phyloP scores from a whole-genome alignment of 2,329 filamentous ascomycete genomes.

The Furcasterigmium sp. region DNA sequence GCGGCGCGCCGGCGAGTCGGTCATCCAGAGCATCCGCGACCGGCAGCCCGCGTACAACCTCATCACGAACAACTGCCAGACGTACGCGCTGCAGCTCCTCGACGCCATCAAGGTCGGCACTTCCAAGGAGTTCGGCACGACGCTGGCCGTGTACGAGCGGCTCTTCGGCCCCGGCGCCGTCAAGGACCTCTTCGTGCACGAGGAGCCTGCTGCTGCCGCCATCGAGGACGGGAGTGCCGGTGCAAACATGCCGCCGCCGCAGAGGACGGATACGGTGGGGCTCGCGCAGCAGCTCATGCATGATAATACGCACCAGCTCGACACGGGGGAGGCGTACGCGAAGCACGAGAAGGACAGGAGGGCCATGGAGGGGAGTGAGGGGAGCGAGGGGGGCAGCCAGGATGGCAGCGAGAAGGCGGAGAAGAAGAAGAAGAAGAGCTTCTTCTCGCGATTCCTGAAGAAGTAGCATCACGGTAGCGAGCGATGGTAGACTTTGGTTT shows the following conservation, averaged over 20 bases:
- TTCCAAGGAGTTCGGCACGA: constrained; percentile 47
- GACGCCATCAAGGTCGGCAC: constrained; percentile 48
- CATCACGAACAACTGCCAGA: constrained; percentile 57
- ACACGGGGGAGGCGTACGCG: constrained; percentile 28
- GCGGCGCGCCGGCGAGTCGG: constrained; percentile 45
- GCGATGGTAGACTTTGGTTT: too few species aligned
- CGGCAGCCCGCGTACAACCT: constrained; percentile 48
- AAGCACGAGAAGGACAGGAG: constrained; percentile 9
- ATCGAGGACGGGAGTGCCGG: neutral
- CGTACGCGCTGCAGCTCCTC: constrained; percentile 46
- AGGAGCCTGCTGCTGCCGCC: constrained; percentile 19
- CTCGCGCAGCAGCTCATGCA: constrained; percentile 49
- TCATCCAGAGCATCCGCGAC: constrained; percentile 45
- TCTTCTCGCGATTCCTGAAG: too few species aligned
- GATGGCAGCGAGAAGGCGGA: too few species aligned
- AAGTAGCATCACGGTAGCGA: too few species aligned
- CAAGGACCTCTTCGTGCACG: constrained; percentile 41
- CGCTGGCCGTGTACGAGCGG: constrained; percentile 45
- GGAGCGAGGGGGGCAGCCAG: too few species aligned
- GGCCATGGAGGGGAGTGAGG: too few species aligned
- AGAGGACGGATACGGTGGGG: constrained; percentile 35
- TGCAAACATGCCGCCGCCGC: neutral
- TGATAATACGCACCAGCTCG: constrained; percentile 45
- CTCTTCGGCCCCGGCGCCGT: constrained; percentile 44
- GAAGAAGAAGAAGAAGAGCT: too few species aligned